Base-by-base conservation (phyloP, 1,139 yeast species). In the Saccharomyces hybrid region DNA sequence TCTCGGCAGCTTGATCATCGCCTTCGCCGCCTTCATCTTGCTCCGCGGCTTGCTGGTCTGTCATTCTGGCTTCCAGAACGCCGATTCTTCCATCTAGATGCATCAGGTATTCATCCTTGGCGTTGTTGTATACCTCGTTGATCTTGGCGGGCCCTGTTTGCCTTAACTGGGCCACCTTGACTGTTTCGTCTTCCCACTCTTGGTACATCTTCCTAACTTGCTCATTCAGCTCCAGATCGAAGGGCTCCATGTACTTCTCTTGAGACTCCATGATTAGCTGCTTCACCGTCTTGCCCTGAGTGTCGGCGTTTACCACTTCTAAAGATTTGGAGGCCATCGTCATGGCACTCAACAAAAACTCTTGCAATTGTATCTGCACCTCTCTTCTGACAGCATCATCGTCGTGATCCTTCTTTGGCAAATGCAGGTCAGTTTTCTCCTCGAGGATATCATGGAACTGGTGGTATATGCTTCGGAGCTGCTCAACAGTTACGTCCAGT, bases 141-240 rank as follows among this genome's bases (percentile, higher is more conserved):
- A 70, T 59, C 24, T 60, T 55, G 8, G 59, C 59, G 0, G 88
- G 89, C n/a, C 79, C 71, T n/a, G 74, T 75, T 51, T 80, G 72
- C 51, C 89, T 71, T 54, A 82, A 67, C 41, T 72, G 70, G 0
- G 87, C 77, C 28, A 82, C 76, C 53, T 73, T 76, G 1, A 79
- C 76, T 0, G 86, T 80, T 58, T 80, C 81, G 50, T 75, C 77
- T 59, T 85, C 90, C 56, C 84, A 82, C 49, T 76, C 75, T 52
- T 75, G 75, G 58, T 84, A 76, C 44, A 80, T 64, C 51, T 75
- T 74, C 51, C 88, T 71, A 34, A 85, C 76, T 53, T 74, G 67
- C 55, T 78, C 79, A 64, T 84, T 83, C 56, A 83, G 66, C 9
- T 77, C 80, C 48, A 78, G 70, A 64, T 85, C 88, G 67, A 83